Evolutionary conservation across 495 filamentous ascomycete genomes (phyloP).

Genomic region (Paragyromitra xinjiangensis): DNA sequence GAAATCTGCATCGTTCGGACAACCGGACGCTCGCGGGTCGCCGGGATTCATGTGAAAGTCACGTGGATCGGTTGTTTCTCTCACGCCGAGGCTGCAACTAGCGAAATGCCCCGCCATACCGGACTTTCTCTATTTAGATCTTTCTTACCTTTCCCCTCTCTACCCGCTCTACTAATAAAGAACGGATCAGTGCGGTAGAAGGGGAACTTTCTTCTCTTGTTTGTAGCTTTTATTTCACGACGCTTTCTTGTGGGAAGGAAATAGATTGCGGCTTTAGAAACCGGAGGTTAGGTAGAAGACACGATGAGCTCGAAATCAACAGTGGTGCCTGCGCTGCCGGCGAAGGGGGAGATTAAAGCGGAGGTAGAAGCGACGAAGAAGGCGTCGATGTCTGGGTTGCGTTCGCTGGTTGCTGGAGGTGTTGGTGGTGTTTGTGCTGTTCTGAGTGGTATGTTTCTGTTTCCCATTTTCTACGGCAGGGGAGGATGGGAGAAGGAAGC

Average conservation of each 20-base stretch:
- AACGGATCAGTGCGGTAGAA: not conserved
- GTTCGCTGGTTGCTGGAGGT: slow-evolving; percentile 87
- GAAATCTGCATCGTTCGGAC: not conserved
- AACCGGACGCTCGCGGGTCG: not conserved
- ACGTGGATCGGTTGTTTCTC: slow-evolving; percentile 17
- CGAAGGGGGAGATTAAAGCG: slow-evolving; percentile 64
- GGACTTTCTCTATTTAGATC: not conserved
- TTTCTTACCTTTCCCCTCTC: not conserved
- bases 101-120: not conserved
- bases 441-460: slow-evolving; percentile 59
- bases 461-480: not conserved
- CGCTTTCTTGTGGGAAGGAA: not conserved
- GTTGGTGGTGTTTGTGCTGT: slow-evolving; percentile 95
- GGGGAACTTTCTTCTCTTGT: not conserved
- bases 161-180: not conserved
- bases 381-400: slow-evolving; percentile 65
- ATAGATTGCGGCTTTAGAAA: not conserved
- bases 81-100: slow-evolving; percentile 31
- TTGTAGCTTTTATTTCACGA: not conserved
- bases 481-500: not conserved
- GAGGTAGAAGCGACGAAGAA: slow-evolving; percentile 63
- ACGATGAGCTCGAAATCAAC: slow-evolving; percentile 32
- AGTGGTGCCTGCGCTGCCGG: slow-evolving; percentile 16
- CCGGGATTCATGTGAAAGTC: slow-evolving; percentile 33
- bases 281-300: not conserved